These are phyloP conservation scores for Scenedesmus sp. DNA, from an alignment of 163 green algal genomes.

Conservation along the genomic window DNA sequence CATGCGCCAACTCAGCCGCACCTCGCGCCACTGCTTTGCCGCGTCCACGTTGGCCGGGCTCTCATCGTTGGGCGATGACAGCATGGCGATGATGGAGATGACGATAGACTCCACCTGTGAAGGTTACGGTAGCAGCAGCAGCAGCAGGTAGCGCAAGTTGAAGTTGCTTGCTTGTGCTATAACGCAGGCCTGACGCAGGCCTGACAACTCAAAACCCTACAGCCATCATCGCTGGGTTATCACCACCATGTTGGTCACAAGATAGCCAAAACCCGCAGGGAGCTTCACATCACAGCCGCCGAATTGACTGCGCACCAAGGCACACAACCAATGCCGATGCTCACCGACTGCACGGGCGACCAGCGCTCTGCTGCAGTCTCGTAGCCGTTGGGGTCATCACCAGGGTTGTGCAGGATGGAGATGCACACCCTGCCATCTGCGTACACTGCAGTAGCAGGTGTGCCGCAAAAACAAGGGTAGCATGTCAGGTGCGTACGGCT, in stretches of 20 bases:
- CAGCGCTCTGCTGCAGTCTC: slow-evolving; percentile 96
- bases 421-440: slow-evolving; percentile 98
- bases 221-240: too few species aligned
- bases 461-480: not conserved
- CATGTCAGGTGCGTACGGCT: too few species aligned
- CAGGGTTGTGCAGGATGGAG: slow-evolving; percentile 98
- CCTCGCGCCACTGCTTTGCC: slow-evolving; percentile 97
- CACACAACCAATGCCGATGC: not conserved
- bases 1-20: not conserved
- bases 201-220: too few species aligned
- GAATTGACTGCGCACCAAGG: too few species aligned
- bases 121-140: not conserved
- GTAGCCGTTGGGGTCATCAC: slow-evolving; percentile 97
- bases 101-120: slow-evolving; percentile 98
- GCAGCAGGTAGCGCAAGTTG: not conserved
- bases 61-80: slow-evolving; percentile 99
- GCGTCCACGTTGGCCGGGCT: slow-evolving; percentile 99
- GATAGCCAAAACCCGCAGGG: too few species aligned
- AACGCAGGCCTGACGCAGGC: not conserved
- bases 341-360: slow-evolving; percentile 97
- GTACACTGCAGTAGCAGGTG: slow-evolving; percentile 86
- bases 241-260: too few species aligned
- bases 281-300: too few species aligned
- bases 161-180: not conserved
- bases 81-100: slow-evolving; percentile 99